Evolutionary conservation across 1,139 yeast species (phyloP).

Genomic region (Meyerozyma carpophila): DNA sequence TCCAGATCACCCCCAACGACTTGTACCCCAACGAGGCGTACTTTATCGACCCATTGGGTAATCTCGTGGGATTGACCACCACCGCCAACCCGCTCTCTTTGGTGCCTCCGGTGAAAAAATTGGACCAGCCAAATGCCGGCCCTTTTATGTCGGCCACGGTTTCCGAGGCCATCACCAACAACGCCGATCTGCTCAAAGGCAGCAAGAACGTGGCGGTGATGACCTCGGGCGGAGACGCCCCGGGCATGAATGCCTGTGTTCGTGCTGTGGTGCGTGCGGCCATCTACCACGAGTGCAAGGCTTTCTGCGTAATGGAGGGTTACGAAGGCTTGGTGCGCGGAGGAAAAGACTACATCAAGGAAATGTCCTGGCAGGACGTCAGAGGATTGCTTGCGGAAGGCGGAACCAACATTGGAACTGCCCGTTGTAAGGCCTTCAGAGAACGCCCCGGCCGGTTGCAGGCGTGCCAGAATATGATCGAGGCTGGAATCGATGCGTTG

Average conservation of each 20-base stretch:
- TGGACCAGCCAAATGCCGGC: constrained; percentile 6
- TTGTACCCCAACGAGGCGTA: constrained; percentile 64
- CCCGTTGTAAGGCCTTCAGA: constrained; percentile 64
- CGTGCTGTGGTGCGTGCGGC: constrained; percentile 77
- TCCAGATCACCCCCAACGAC: constrained; percentile 54
- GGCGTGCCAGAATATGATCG: constrained; percentile 65
- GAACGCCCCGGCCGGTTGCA: constrained; percentile 62
- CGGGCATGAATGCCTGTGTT: constrained; percentile 82
- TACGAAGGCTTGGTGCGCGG: constrained; percentile 73
- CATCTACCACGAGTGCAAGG: constrained; percentile 65
- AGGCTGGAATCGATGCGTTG: constrained; percentile 71
- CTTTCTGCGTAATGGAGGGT: constrained; percentile 72
- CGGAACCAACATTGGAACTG: constrained; percentile 81
- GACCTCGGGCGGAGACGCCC: constrained; percentile 89
- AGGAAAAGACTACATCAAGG: constrained; percentile 51
- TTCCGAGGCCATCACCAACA: constrained; percentile 4
- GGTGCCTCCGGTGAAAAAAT: constrained; percentile 33
- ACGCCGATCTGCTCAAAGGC: neutral
- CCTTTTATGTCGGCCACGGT: constrained; percentile 7
- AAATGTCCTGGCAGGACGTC: constrained; percentile 75
- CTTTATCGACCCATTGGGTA: constrained; percentile 64
- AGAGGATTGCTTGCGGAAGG: constrained; percentile 71
- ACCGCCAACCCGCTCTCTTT: constrained; percentile 53
- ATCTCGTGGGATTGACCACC: constrained; percentile 61
- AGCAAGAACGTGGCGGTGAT: constrained; percentile 70